Evolutionary conservation across 495 filamentous ascomycete genomes (phyloP).

Genomic region (Aspergillus nidulans): DNA sequence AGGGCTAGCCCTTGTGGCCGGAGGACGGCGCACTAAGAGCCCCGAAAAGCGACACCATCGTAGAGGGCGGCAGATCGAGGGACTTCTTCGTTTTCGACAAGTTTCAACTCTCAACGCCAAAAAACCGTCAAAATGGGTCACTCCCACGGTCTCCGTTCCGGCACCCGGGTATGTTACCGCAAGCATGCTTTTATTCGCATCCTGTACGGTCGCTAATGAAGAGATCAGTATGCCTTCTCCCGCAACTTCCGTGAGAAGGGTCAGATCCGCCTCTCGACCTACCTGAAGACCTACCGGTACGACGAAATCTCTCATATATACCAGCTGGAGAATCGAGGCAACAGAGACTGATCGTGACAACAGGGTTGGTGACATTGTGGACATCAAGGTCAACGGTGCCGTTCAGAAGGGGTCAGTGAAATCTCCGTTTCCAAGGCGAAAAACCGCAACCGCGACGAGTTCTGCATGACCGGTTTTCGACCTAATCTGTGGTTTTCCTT

Average conservation of each 20-base stretch:
- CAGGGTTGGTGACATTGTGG: constrained; percentile 96
- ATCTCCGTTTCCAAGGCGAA: constrained; percentile 11
- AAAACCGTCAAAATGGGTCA: constrained; percentile 80
- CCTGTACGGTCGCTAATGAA: constrained; percentile 28
- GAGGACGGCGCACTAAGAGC: constrained; percentile 28
- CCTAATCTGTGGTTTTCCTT: background rate
- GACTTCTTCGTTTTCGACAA: constrained; percentile 39
- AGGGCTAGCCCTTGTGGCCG: constrained; percentile 18
- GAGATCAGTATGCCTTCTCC: constrained; percentile 77
- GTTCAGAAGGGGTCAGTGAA: constrained; percentile 91
- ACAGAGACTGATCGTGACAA: constrained; percentile 27
- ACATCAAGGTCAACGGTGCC: constrained; percentile 94
- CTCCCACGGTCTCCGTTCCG: constrained; percentile 87
- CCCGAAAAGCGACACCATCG: constrained; percentile 22
- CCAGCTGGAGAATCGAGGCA: constrained; percentile 13
- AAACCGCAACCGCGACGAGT: constrained; percentile 13
- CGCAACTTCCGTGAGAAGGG: constrained; percentile 91
- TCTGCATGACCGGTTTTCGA: constrained; percentile 9
- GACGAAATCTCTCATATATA: constrained; percentile 19
- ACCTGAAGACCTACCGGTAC: constrained; percentile 87
- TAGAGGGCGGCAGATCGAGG: constrained; percentile 19
- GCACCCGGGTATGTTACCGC: constrained; percentile 69
- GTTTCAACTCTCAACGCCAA: constrained; percentile 40
- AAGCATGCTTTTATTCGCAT: constrained; percentile 7
- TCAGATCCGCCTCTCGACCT: constrained; percentile 82